A percentile compares a stretch with the other conserved stretches of the same genome.
Evolutionary conservation across 768 basidiomycete species (phyloP).

Genomic region (Lactarius trivialis): DNA sequence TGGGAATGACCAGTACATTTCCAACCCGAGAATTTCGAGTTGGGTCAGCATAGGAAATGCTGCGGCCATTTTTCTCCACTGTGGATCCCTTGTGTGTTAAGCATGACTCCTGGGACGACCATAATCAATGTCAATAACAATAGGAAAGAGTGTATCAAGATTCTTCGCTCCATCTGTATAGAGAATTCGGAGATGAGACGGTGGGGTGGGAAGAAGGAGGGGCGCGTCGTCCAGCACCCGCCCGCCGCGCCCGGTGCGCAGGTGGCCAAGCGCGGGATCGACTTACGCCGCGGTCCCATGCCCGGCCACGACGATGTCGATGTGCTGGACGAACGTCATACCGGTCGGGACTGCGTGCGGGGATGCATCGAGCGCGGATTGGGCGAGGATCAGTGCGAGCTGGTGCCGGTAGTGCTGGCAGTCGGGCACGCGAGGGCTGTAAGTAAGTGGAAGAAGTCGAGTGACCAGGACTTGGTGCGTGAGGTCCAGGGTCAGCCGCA

Average conservation of each 20-base stretch:
- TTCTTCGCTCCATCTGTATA: too few species aligned
- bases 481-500: constrained; percentile 38
- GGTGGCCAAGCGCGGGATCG: constrained; percentile 43
- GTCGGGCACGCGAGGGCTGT: constrained; percentile 41
- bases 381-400: constrained; percentile 44
- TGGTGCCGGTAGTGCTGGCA: neutral
- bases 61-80: too few species aligned
- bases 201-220: too few species aligned
- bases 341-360: constrained; percentile 42
- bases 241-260: constrained; percentile 42
- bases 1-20: too few species aligned
- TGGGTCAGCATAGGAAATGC: too few species aligned
- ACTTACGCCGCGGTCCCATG: too few species aligned
- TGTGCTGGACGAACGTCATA: constrained; percentile 43
- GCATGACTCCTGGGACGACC: too few species aligned
- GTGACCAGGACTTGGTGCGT: constrained; percentile 59
- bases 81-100: too few species aligned
- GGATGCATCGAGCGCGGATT: constrained; percentile 50
- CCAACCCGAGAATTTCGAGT: too few species aligned
- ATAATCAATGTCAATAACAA: too few species aligned
- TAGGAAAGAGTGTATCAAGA: too few species aligned
- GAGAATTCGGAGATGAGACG: too few species aligned
- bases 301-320: constrained; percentile 80
- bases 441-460: constrained; percentile 79
- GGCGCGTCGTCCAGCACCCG: constrained; percentile 40